Evolutionary conservation across 2,329 filamentous ascomycete species (phyloP).

Genomic region (Lithohypha guttulata): DNA sequence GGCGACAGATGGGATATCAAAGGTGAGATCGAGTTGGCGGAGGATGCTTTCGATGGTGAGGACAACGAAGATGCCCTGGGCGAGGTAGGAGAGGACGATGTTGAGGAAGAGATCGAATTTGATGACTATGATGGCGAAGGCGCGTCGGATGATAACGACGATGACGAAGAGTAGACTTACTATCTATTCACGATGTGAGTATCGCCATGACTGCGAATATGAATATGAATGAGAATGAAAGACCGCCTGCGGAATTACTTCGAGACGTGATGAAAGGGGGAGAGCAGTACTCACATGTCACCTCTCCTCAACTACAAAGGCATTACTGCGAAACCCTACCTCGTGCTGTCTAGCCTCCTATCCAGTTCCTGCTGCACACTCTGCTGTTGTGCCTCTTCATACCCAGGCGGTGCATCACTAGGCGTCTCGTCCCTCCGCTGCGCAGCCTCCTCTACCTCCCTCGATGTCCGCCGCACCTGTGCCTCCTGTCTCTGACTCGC

Average conservation of each 20-base stretch:
- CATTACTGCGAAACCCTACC: no score
- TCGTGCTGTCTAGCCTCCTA: no score
- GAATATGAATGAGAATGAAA: no score
- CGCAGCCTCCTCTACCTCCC: slow-evolving; percentile 8
- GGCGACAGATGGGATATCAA: slow-evolving; percentile 91
- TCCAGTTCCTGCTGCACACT: slow-evolving; percentile 66
- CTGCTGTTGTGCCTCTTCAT: slow-evolving; percentile 81
- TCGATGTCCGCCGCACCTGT: slow-evolving; percentile 16
- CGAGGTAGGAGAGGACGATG: slow-evolving; percentile 13
- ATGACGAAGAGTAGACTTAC: neutral
- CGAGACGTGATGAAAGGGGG: no score
- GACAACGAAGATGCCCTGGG: slow-evolving; percentile 16
- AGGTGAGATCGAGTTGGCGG: slow-evolving; percentile 50
- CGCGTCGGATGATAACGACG: neutral
- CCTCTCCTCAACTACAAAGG: no score
- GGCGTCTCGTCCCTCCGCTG: slow-evolving; percentile 35
- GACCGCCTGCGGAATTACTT: no score
- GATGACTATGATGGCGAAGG: slow-evolving; percentile 12
- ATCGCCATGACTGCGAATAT: no score
- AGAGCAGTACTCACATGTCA: no score
- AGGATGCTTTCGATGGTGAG: slow-evolving; percentile 19
- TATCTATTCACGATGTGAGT: no score
- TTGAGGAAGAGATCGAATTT: slow-evolving; percentile 19
- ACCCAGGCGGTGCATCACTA: slow-evolving; percentile 75
- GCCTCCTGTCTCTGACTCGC: slow-evolving; percentile 7